These are phyloP conservation scores for Boletus vinaceobasis DNA, from an alignment of 768 basidiomycete species.

Conservation along the genomic window DNA sequence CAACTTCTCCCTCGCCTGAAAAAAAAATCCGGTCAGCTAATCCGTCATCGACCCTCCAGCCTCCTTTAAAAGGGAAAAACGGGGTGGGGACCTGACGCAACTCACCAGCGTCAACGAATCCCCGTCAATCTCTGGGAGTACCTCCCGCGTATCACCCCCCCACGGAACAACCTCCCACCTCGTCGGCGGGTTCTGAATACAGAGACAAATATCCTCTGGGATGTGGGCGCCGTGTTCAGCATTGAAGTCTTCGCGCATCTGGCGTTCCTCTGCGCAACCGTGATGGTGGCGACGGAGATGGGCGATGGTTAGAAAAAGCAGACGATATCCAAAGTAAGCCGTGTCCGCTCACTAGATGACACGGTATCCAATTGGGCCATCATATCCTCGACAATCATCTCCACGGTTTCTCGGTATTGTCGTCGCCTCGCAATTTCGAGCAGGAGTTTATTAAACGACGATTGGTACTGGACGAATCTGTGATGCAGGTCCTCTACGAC, in stretches of 20 bases:
- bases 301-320: neutral
- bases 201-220: conserved; percentile 77
- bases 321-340: neutral
- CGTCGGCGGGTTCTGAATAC: conserved; percentile 70
- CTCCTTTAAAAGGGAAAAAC: neutral
- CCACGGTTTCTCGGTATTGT: conserved; percentile 62
- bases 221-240: conserved; percentile 68
- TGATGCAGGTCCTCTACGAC: conserved; percentile 63
- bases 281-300: too few species aligned
- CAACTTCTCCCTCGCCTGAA: conserved; percentile 32
- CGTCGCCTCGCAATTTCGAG: conserved; percentile 68
- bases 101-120: conserved; percentile 57
- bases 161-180: conserved; percentile 65
- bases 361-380: conserved; percentile 58
- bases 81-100: neutral
- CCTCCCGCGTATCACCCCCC: conserved; percentile 52
- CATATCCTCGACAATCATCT: conserved; percentile 65
- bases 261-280: conserved; percentile 56
- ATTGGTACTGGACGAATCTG: conserved; percentile 65
- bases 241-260: conserved; percentile 65
- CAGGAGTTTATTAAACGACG: conserved; percentile 70
- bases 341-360: conserved; percentile 51
- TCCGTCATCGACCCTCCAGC: neutral
- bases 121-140: conserved; percentile 56
- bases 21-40: neutral